Conservation (phyloP, 2,329 filamentous ascomycete species). For the Annulohypoxylon truncatum region DNA sequence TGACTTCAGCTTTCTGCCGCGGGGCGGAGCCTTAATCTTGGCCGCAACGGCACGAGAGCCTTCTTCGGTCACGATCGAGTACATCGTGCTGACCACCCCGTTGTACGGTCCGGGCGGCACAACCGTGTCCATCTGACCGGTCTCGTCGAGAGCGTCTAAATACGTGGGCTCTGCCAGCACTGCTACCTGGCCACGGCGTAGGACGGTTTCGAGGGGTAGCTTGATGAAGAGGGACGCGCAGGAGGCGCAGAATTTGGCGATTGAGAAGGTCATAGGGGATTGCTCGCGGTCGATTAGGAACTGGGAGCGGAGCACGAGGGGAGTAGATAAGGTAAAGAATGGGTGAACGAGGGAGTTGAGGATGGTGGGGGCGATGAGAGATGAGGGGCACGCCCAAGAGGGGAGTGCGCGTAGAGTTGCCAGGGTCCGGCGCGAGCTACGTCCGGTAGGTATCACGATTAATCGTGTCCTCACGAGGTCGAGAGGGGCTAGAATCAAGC, state of each 20-base stretch:
- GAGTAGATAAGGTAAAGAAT: constrained; percentile 82
- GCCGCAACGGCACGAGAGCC: constrained; percentile 68
- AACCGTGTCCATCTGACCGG: constrained; percentile 72
- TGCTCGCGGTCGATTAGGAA: constrained; percentile 84
- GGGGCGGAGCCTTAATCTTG: constrained; percentile 43
- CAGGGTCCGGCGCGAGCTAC: constrained; percentile 80
- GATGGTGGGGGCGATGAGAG: constrained; percentile 83
- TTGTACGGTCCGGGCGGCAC: constrained; percentile 83
- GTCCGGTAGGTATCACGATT: constrained; percentile 83
- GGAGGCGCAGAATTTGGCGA: constrained; percentile 84
- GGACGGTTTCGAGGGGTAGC: constrained; percentile 89
- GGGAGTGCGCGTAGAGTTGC: constrained; percentile 82
- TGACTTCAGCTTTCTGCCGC: constrained; percentile 50
- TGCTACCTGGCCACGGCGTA: constrained; percentile 86
- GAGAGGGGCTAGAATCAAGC: constrained; percentile 84
- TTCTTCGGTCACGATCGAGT: constrained; percentile 85
- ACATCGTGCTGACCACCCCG: constrained; percentile 93
- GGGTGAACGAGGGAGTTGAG: constrained; percentile 88
- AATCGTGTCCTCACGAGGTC: constrained; percentile 91
- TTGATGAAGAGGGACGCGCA: constrained; percentile 85
- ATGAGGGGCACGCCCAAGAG: constrained; percentile 76
- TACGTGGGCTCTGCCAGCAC: constrained; percentile 70
- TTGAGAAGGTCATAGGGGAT: constrained; percentile 83
- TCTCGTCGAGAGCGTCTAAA: constrained; percentile 60
- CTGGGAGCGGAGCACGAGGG: constrained; percentile 86